These are phyloP conservation scores for Tephrocybe sp. DNA, from an alignment of 768 basidiomycete genomes.

Conservation along the genomic window DNA sequence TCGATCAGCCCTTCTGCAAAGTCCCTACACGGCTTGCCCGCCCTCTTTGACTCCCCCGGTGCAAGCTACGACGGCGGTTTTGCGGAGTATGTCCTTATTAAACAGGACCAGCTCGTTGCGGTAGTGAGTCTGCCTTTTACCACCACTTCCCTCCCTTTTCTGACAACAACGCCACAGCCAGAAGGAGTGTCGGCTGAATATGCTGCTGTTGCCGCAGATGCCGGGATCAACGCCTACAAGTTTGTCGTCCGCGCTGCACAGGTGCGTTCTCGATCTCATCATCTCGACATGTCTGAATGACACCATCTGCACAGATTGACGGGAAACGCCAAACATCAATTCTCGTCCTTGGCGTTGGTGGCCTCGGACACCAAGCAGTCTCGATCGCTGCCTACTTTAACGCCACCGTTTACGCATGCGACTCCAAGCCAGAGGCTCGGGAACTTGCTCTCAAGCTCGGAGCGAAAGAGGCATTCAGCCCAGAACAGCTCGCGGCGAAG, in stretches of 20 bases:
- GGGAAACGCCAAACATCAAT: slow-evolving; percentile 1
- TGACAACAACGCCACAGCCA: background rate
- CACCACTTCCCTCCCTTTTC: background rate
- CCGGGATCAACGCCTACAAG: slow-evolving; percentile 11
- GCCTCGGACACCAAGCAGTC: slow-evolving; percentile 10
- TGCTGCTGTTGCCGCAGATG: slow-evolving; percentile 10
- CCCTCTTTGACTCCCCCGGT: slow-evolving; percentile 9
- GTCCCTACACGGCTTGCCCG: slow-evolving; percentile 4
- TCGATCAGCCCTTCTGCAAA: slow-evolving; percentile 7
- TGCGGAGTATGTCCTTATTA: slow-evolving; percentile 5
- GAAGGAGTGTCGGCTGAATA: slow-evolving; percentile 7
- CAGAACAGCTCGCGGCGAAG: slow-evolving; percentile 4
- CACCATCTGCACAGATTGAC: slow-evolving; percentile 1
- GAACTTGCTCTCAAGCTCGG: slow-evolving; percentile 8
- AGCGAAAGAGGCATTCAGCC: slow-evolving; percentile 7
- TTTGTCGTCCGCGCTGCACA: slow-evolving; percentile 7
- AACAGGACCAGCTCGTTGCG: slow-evolving; percentile 10
- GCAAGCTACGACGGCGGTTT: slow-evolving; percentile 9
- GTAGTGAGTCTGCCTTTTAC: slow-evolving; percentile 1
- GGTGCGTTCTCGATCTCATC: background rate
- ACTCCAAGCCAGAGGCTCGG: slow-evolving; percentile 7
- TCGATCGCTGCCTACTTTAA: slow-evolving; percentile 7
- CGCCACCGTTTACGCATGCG: slow-evolving; percentile 11
- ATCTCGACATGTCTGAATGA: background rate
- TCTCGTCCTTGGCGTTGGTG: slow-evolving; percentile 6